These are phyloP conservation scores for Backusella tarrabulga DNA, from an alignment of 192 early-diverging fungal genomes.

Conservation along the genomic window DNA sequence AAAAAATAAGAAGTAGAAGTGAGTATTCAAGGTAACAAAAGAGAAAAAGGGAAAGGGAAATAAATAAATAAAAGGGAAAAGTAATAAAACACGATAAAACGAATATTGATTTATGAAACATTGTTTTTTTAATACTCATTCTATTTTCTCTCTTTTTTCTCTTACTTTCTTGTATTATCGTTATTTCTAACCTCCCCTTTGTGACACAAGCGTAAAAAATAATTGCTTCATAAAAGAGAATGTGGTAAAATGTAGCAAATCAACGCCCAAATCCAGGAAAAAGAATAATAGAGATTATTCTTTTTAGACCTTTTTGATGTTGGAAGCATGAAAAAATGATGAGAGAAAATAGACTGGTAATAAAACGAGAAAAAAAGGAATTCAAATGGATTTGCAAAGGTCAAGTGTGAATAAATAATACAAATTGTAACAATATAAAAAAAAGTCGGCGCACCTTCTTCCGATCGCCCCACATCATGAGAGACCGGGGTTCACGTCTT, in stretches of 20 bases:
- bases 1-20: slow-evolving; percentile 2
- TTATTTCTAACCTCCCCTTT: slow-evolving; percentile 7
- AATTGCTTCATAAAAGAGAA: background rate
- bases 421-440: slow-evolving; percentile 6
- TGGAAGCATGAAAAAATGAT: background rate
- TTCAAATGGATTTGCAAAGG: background rate
- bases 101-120: slow-evolving; percentile 15
- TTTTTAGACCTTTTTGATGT: slow-evolving; percentile 6
- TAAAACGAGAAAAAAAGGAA: background rate
- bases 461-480: slow-evolving; percentile 24
- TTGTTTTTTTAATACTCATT: background rate
- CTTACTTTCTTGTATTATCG: slow-evolving; percentile 5
- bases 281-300: background rate
- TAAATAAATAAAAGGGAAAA: background rate
- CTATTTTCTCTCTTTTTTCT: slow-evolving; percentile 5
- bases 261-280: background rate
- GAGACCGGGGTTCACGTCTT: slow-evolving; percentile 20
- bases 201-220: background rate
- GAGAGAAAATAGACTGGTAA: background rate
- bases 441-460: slow-evolving; percentile 20
- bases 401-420: background rate
- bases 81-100: slow-evolving; percentile 3
- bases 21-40: slow-evolving; percentile 10
- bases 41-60: background rate
- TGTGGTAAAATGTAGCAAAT: background rate